Conservation (phyloP, 805 yeast species). For the Teunomyces stri region DNA sequence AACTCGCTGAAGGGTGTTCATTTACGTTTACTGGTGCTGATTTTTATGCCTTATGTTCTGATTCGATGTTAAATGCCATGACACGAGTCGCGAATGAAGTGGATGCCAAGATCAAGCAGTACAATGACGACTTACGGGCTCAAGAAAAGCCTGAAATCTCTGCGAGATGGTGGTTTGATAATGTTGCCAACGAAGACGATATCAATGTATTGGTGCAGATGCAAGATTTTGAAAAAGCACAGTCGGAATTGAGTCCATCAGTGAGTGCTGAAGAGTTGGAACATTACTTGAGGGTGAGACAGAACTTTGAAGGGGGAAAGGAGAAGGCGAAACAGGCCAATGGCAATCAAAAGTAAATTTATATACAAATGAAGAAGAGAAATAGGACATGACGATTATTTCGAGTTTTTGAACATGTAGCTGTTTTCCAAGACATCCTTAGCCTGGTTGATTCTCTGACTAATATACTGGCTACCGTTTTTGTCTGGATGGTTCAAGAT, state of each 20-base stretch:
- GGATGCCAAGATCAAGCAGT: slow-evolving; percentile 58
- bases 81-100: slow-evolving; percentile 78
- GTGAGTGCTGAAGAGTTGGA: slow-evolving; percentile 84
- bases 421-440: slow-evolving; percentile 40
- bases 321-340: slow-evolving; percentile 22
- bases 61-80: slow-evolving; percentile 96
- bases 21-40: slow-evolving; percentile 97
- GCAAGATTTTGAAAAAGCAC: slow-evolving; percentile 79
- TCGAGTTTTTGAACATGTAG: slow-evolving; percentile 26
- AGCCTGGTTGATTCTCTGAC: slow-evolving; percentile 44
- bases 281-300: slow-evolving; percentile 78
- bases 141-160: slow-evolving; percentile 47
- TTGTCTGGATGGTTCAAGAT: slow-evolving; percentile 44
- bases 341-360: neutral
- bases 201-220: slow-evolving; percentile 62
- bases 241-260: slow-evolving; percentile 69
- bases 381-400: neutral
- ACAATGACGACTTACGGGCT: slow-evolving; percentile 37
- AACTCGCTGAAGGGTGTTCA: slow-evolving; percentile 70
- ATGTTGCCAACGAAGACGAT: slow-evolving; percentile 66
- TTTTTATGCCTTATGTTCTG: slow-evolving; percentile 93
- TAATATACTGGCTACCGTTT: slow-evolving; percentile 37
- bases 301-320: slow-evolving; percentile 74
- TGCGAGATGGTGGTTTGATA: slow-evolving; percentile 89
- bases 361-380: neutral